Conservation (phyloP, 257 asterid species). For the Henckelia pumila region DNA sequence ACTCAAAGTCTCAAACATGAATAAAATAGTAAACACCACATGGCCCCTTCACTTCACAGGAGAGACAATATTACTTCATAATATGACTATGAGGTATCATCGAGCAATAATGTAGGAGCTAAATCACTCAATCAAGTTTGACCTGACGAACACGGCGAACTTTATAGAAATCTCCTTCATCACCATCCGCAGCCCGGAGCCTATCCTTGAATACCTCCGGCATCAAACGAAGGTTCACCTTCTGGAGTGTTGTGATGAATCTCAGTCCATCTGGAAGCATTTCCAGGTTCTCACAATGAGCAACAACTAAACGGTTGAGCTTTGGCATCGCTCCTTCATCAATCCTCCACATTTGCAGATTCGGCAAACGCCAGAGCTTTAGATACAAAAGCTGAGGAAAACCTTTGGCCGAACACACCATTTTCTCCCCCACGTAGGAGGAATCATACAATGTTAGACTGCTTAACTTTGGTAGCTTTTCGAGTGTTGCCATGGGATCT, state of each 20-base stretch:
- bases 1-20: too few species aligned
- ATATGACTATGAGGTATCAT: too few species aligned
- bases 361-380: slow-evolving; percentile 31
- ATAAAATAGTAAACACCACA: too few species aligned
- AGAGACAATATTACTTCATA: too few species aligned
- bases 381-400: slow-evolving; percentile 40
- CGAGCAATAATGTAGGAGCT: too few species aligned
- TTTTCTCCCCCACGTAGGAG: slow-evolving; percentile 35
- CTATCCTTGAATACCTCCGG: slow-evolving; percentile 32
- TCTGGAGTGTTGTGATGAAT: slow-evolving; percentile 31
- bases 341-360: slow-evolving; percentile 33
- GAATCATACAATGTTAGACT: slow-evolving; percentile 31
- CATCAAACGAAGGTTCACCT: slow-evolving; percentile 39
- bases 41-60: too few species aligned
- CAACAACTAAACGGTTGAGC: slow-evolving; percentile 34
- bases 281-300: slow-evolving; percentile 31
- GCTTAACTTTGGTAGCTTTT: slow-evolving; percentile 39
- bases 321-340: slow-evolving; percentile 38
- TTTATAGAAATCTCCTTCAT: slow-evolving; percentile 37
- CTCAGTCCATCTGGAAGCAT: slow-evolving; percentile 39
- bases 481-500: slow-evolving; percentile 41
- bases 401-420: slow-evolving; percentile 35
- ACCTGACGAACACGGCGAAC: slow-evolving; percentile 35
- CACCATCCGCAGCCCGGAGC: slow-evolving; percentile 24
- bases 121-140: slow-evolving; percentile 44